phyloP scores from a whole-genome alignment of 495 filamentous ascomycete genomes.

The Penicillium odoratum region DNA sequence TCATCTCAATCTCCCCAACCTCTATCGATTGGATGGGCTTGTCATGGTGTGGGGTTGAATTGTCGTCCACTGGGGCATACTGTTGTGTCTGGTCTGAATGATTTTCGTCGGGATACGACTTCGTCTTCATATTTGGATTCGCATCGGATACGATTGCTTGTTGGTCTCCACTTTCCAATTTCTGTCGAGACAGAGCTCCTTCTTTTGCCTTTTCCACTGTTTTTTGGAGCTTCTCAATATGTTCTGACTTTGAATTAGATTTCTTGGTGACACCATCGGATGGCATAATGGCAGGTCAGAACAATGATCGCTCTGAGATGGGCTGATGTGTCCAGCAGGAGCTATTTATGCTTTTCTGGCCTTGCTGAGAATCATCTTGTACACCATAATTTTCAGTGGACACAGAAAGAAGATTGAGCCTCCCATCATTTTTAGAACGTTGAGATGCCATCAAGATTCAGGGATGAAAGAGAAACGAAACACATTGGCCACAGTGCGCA shows the following conservation, averaged over 20 bases:
- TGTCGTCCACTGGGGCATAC: neutral
- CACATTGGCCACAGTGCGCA: no score
- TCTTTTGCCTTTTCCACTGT: neutral
- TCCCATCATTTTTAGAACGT: neutral
- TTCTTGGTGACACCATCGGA: neutral
- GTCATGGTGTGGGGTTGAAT: neutral
- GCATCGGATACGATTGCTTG: neutral
- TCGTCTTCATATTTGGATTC: neutral
- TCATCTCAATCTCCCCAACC: neutral
- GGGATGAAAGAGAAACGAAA: no score
- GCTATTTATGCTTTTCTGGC: neutral
- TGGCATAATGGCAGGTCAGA: neutral
- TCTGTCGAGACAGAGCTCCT: neutral
- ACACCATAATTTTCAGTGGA: neutral
- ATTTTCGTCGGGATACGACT: neutral
- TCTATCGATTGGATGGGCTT: neutral
- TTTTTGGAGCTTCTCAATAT: neutral
- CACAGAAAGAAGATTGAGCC: neutral
- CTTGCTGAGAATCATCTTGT: neutral
- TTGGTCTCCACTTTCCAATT: neutral
- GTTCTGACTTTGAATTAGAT: neutral
- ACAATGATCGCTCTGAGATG: neutral
- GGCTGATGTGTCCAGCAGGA: neutral
- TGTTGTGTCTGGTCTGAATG: neutral
- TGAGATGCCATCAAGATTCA: neutral